phyloP scores from a whole-genome alignment of 495 filamentous ascomycete genomes.

The Podospora pseudocomata region DNA sequence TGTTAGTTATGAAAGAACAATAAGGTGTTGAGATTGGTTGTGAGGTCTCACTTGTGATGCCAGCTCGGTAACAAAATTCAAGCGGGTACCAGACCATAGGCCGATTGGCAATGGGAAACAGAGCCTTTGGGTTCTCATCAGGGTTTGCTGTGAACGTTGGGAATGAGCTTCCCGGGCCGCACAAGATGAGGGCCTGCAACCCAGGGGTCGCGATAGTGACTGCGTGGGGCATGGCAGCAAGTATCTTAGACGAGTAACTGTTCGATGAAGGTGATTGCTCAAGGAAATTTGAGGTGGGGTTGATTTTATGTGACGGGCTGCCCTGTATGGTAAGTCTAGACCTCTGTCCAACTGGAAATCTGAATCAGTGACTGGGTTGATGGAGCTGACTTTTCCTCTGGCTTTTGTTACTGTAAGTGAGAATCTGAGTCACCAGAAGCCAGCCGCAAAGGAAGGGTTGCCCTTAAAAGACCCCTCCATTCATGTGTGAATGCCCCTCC shows the following conservation, averaged over 20 bases:
- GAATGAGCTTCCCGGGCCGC: conserved; percentile 84
- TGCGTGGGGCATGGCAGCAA: conserved; percentile 20
- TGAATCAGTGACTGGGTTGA: not conserved
- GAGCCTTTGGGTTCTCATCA: conserved; percentile 84
- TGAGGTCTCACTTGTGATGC: conserved; percentile 62
- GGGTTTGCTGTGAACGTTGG: conserved; percentile 88
- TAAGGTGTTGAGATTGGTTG: not conserved
- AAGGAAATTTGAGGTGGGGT: no score
- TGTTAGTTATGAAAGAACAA: conserved; percentile 8
- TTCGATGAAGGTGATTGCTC: not conserved
- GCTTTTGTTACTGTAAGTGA: not conserved
- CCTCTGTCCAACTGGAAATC: not conserved
- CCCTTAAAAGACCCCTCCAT: not conserved
- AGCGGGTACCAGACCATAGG: conserved; percentile 96
- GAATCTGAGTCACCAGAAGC: not conserved
- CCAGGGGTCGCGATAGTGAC: conserved; percentile 31
- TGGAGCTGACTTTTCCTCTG: not conserved
- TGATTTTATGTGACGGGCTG: no score
- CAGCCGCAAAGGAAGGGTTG: not conserved
- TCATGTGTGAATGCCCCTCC: not conserved
- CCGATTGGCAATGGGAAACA: conserved; percentile 88
- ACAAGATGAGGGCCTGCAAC: conserved; percentile 91
- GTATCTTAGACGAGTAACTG: not conserved
- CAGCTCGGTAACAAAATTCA: conserved; percentile 83
- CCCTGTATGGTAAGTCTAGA: not conserved